Conservation (phyloP, 768 basidiomycete genomes). For the Lentinus brumalis region DNA sequence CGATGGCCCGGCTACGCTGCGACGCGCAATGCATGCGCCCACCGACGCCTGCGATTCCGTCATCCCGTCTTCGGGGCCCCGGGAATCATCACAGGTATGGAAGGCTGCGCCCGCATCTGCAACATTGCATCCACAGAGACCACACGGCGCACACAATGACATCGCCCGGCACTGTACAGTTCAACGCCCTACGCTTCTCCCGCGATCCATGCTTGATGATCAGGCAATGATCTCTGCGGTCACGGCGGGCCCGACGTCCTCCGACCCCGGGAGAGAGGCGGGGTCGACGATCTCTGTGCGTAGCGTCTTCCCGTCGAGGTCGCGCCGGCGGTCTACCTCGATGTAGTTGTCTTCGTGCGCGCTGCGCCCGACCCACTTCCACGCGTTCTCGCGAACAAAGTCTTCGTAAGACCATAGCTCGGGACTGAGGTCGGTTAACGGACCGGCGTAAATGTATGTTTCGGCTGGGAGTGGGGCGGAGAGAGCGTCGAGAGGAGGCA, state of each 20-base stretch:
- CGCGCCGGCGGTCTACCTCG: conserved; percentile 55
- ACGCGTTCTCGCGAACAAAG: conserved; percentile 74
- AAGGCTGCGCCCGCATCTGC: background rate
- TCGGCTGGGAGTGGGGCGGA: conserved; percentile 48
- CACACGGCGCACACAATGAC: background rate
- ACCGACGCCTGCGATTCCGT: background rate
- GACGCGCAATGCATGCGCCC: background rate
- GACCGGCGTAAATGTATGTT: conserved; percentile 70
- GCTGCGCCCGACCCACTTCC: conserved; percentile 69
- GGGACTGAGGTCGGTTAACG: conserved; percentile 47
- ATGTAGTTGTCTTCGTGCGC: conserved; percentile 42
- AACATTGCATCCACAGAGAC: background rate
- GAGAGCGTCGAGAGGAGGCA: conserved; percentile 41
- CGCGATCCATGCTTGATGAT: background rate
- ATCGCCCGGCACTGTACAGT: background rate
- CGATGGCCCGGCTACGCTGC: too few relatives aligned
- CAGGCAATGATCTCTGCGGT: conserved; percentile 1
- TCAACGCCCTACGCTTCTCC: background rate
- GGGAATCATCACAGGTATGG: background rate
- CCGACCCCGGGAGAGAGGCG: background rate
- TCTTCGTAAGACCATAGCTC: conserved; percentile 81
- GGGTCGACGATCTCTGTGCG: conserved; percentile 18
- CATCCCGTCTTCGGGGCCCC: background rate
- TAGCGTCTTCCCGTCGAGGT: conserved; percentile 39
- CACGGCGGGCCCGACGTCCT: background rate